A percentile compares a stretch with the other conserved stretches of the same genome.
These are phyloP conservation scores for Globisporangium takayamanum DNA, from an alignment of 352 stramenopile genomes.

Conservation along the genomic window DNA sequence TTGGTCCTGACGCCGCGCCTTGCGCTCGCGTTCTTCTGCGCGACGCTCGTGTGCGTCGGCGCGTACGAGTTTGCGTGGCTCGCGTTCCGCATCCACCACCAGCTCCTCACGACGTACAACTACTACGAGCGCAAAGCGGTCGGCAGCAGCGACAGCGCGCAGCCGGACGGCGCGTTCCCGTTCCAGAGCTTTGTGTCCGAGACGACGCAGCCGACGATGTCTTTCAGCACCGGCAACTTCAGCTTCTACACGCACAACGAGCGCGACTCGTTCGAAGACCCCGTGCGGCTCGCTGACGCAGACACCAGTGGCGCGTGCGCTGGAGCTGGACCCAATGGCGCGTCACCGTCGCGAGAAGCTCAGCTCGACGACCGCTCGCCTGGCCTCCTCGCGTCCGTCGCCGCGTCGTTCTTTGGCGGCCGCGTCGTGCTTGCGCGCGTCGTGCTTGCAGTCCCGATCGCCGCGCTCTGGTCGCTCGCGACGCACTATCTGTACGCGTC, in stretches of 20 bases:
- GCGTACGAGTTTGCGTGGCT: conserved; percentile 53
- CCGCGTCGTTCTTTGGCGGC: conserved; percentile 18
- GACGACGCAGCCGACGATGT: conserved; percentile 29
- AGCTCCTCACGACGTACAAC: conserved; percentile 33
- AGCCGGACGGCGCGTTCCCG: conserved; percentile 14
- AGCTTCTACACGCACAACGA: conserved; percentile 18
- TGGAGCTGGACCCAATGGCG: not conserved
- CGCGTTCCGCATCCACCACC: conserved; percentile 38
- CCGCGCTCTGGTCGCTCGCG: conserved; percentile 26
- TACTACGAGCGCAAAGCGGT: conserved; percentile 30
- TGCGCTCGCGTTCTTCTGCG: conserved; percentile 18
- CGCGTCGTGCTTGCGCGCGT: conserved; percentile 20
- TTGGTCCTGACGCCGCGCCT: conserved; percentile 34
- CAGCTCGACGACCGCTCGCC: conserved; percentile 22
- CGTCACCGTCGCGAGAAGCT: conserved; percentile 20
- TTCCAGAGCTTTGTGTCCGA: conserved; percentile 30
- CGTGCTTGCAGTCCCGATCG: conserved; percentile 15
- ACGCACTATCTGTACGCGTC: conserved; percentile 17
- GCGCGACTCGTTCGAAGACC: conserved; percentile 30
- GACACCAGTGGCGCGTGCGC: conserved; percentile 6
- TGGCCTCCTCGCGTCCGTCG: conserved; percentile 20
- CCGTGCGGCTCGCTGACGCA: conserved; percentile 13
- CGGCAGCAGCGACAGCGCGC: not conserved
- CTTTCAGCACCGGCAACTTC: conserved; percentile 14
- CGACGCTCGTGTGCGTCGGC: conserved; percentile 29